phyloP scores from a whole-genome alignment of 1,284 basidiomycete genomes.

The Papiliotrema terrestris region DNA sequence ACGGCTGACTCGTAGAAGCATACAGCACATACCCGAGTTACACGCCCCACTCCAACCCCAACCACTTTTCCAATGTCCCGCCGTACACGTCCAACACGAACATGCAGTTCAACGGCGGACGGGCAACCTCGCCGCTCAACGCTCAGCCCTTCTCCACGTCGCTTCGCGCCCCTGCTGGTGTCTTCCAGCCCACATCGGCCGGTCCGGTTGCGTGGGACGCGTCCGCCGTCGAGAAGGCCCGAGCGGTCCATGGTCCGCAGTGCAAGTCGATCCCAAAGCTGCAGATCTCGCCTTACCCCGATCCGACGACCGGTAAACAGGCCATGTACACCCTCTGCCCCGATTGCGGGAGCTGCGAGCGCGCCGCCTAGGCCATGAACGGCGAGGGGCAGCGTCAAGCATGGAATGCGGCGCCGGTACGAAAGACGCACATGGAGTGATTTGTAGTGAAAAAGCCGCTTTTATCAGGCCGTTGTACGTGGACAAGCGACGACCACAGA shows the following conservation, averaged over 20 bases:
- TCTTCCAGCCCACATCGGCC: conserved; percentile 36
- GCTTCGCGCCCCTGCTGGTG: conserved; percentile 35
- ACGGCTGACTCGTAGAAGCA: not conserved
- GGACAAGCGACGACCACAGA: not conserved
- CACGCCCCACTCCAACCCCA: conserved; percentile 26
- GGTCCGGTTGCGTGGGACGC: conserved; percentile 24
- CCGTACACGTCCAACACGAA: conserved; percentile 1
- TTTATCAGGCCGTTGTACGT: not conserved
- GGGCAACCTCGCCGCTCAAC: conserved; percentile 21
- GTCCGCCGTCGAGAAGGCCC: conserved; percentile 32
- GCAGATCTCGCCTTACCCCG: conserved; percentile 41
- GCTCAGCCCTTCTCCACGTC: conserved; percentile 42
- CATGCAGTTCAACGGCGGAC: not conserved
- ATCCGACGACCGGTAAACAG: conserved; percentile 37
- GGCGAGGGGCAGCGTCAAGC: not conserved
- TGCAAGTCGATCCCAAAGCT: conserved; percentile 46
- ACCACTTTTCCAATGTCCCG: conserved; percentile 26
- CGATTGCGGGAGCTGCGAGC: conserved; percentile 37
- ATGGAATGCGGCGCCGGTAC: not conserved
- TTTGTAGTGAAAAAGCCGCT: no score
- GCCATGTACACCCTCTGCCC: conserved; percentile 45
- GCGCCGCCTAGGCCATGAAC: not conserved
- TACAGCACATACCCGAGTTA: conserved; percentile 13
- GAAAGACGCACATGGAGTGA: not conserved
- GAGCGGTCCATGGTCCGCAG: conserved; percentile 42